Base-by-base conservation (phyloP, 2,329 filamentous ascomycete species). In the Dichotomopilus funicola region DNA sequence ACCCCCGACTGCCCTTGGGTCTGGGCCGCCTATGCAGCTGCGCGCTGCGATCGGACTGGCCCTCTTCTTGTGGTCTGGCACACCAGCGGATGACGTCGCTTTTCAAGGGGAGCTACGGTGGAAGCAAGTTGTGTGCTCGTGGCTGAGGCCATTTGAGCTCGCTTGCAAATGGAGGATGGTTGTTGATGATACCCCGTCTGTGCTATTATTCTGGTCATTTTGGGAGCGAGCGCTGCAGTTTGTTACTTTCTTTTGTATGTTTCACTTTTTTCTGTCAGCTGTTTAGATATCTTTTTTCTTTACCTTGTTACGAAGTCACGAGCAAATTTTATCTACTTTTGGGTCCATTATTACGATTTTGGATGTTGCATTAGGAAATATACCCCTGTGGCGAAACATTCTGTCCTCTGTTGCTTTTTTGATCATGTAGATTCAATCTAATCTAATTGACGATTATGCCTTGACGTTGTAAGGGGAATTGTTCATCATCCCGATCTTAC, bases 1-100 rank as follows among this genome's bases (percentile, higher is more conserved):
- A 58, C 65, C 65, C 65, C 67, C 47, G 59, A 54, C 55, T 58
- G 59, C 59, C 62, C 49, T 59, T 59, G 53, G 57, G 54, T 62
- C 53, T 58, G 51, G 57, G 47, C 59, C 42, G 42, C 44, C 48
- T 43, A 59, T 58, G 59, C 59, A 51, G 59, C 60, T 61, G 62
- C 59, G 60, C 38, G 60, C 56, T 63, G 62, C 59, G 45, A 38
- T 52, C 60, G 60, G 62, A 63, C 53, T 63, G 62, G 60, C 61
- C 62, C 57, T 63, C 55, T 50, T 41, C 3, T 27, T 27, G 46
- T 51, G 57, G 59, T 45, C 53, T 44, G 45, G 54, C 51, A 58
- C 47, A 51, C 41, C 40, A 7, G 34, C n/a, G 44, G 45, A 31
- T 27, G 36, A 19, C 4, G 35, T 36, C 34, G 47, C 27, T 40